Conservation (phyloP, 2,329 filamentous ascomycete species). For the Ophiostoma tasmaniense region DNA sequence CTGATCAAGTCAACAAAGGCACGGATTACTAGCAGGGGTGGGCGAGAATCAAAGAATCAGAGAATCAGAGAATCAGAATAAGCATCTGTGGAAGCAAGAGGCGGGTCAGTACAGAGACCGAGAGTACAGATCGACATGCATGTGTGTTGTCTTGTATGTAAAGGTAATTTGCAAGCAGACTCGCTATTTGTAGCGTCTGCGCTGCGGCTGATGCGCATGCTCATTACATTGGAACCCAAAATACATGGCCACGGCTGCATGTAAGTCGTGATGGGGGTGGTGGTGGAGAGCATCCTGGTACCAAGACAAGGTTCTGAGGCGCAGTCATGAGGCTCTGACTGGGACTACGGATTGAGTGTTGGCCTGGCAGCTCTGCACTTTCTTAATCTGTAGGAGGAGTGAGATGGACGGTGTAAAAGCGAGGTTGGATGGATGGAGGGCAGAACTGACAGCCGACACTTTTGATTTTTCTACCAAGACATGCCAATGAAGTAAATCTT, state of each 20-base stretch:
- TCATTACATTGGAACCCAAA: background rate
- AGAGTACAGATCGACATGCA: background rate
- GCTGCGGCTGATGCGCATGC: background rate
- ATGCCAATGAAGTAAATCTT: background rate
- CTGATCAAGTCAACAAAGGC: background rate
- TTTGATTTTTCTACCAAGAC: background rate
- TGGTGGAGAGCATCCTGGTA: background rate
- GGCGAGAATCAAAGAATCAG: background rate
- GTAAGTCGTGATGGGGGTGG: background rate
- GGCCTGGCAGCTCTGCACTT: background rate
- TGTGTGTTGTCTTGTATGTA: background rate
- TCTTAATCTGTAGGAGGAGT: background rate
- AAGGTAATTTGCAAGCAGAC: background rate
- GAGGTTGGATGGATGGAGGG: background rate
- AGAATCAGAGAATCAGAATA: background rate
- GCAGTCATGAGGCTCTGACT: constrained; percentile 1
- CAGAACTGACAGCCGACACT: background rate
- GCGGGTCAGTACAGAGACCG: background rate
- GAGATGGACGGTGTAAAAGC: background rate
- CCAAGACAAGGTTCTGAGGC: background rate
- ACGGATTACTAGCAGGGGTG: background rate
- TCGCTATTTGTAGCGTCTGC: background rate
- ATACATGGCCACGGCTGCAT: background rate
- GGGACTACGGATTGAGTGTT: background rate
- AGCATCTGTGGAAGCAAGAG: background rate